A percentile compares a stretch with the other conserved stretches of the same genome.
phyloP scores from a whole-genome alignment of 345 rosid species.

The Gossypium herbaceum region DNA sequence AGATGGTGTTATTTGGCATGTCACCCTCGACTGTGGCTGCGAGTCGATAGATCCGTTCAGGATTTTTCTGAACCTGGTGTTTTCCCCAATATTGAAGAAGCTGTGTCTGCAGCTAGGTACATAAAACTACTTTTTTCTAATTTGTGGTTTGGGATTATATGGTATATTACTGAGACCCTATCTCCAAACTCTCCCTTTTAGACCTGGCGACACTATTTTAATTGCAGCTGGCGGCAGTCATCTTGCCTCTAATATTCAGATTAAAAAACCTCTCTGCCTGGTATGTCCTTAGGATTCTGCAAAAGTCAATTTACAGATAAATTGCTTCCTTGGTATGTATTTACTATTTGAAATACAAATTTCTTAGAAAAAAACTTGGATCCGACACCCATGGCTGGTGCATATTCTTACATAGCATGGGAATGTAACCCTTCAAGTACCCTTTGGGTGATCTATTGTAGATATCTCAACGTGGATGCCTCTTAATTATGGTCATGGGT shows the following conservation, averaged over 20 bases:
- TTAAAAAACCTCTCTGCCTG: slow-evolving; percentile 89
- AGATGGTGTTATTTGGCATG: slow-evolving; percentile 95
- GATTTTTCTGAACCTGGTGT: slow-evolving; percentile 60
- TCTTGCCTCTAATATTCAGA: slow-evolving; percentile 78
- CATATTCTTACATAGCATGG: not conserved
- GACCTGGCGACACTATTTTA: slow-evolving; percentile 93
- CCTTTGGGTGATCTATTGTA: not conserved
- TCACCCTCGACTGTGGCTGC: slow-evolving; percentile 93
- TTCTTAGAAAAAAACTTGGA: not conserved
- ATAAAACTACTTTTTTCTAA: slow-evolving; percentile 11
- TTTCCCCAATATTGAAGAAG: slow-evolving; percentile 66
- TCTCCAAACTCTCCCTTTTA: slow-evolving; percentile 35
- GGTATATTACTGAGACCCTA: slow-evolving; percentile 7
- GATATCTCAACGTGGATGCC: too few relatives aligned
- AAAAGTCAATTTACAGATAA: not conserved
- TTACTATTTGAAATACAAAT: not conserved
- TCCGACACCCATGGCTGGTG: not conserved
- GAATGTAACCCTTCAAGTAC: not conserved
- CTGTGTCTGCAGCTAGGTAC: slow-evolving; percentile 93
- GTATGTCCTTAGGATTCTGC: slow-evolving; percentile 37
- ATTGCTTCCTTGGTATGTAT: not conserved
- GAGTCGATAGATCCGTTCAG: slow-evolving; percentile 72
- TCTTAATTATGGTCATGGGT: too few relatives aligned
- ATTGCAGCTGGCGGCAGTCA: slow-evolving; percentile 80
- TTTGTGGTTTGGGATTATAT: slow-evolving; percentile 4